A percentile compares a stretch with the other conserved stretches of the same genome.
Evolutionary conservation across 495 filamentous ascomycete species (phyloP).

Genomic region (Penicillium angulare): DNA sequence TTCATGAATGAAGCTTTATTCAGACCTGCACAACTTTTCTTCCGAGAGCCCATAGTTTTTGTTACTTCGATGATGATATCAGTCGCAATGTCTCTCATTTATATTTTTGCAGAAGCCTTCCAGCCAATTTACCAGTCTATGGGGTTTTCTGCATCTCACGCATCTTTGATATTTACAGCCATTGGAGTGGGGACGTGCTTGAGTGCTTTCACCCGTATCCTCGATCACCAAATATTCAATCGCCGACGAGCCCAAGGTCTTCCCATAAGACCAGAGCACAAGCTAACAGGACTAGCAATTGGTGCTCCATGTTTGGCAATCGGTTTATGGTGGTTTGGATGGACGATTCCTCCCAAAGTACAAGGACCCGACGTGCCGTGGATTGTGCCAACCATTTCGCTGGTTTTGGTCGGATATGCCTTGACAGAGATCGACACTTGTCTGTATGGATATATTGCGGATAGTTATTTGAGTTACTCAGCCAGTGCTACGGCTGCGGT

Average conservation of each 20-base stretch:
- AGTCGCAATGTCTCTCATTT: slow-evolving; percentile 49
- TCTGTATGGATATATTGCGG: slow-evolving; percentile 52
- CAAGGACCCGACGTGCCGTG: slow-evolving; percentile 26
- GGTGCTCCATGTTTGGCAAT: slow-evolving; percentile 45
- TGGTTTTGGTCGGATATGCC: slow-evolving; percentile 49
- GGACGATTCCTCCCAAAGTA: slow-evolving; percentile 46
- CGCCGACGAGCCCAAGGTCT: slow-evolving; percentile 21
- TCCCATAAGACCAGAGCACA: slow-evolving; percentile 46
- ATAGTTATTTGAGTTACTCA: slow-evolving; percentile 51
- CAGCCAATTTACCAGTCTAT: slow-evolving; percentile 43
- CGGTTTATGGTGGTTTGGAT: slow-evolving; percentile 52
- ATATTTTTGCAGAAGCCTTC: slow-evolving; percentile 53
- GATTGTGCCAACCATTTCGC: slow-evolving; percentile 40
- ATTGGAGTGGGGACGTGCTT: slow-evolving; percentile 42
- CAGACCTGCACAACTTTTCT: slow-evolving; percentile 44
- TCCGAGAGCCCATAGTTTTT: slow-evolving; percentile 51
- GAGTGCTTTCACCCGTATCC: slow-evolving; percentile 42
- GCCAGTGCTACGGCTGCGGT: slow-evolving; percentile 51
- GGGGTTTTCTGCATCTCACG: slow-evolving; percentile 31
- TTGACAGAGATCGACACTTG: slow-evolving; percentile 50
- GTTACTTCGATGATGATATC: slow-evolving; percentile 45
- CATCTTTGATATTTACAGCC: slow-evolving; percentile 47
- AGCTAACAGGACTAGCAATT: slow-evolving; percentile 45
- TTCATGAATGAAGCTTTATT: slow-evolving; percentile 43
- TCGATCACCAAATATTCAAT: slow-evolving; percentile 36